Percentiles rank a stretch among this genome's conserved stretches.
Evolutionary conservation across 1,139 yeast genomes (phyloP).

Genomic region (Candida mesenterica): DNA sequence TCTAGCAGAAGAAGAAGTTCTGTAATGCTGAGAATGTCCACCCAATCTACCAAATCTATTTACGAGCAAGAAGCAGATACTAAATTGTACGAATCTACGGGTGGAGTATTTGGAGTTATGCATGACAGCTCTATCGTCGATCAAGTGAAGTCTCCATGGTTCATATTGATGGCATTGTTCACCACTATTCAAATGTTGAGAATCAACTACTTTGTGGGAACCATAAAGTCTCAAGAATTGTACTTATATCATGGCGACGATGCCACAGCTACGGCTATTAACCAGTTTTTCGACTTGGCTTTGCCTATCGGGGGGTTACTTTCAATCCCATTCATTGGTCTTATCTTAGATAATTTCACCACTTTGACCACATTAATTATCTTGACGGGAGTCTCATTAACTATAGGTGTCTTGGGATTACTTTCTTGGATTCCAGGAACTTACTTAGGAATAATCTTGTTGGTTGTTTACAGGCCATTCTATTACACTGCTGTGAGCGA

Average conservation of each 20-base stretch:
- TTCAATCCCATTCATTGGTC: conserved; percentile 84
- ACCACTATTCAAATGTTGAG: conserved; percentile 87
- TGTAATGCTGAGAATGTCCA: conserved; percentile 34
- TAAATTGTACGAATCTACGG: conserved; percentile 51
- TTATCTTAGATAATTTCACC: conserved; percentile 71
- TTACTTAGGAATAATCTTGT: conserved; percentile 59
- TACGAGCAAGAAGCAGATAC: conserved; percentile 66
- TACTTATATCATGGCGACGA: conserved; percentile 56
- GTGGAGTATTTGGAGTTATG: conserved; percentile 83
- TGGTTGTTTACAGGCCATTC: conserved; percentile 88
- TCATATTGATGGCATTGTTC: conserved; percentile 68
- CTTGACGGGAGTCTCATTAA: conserved; percentile 52
- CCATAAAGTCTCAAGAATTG: conserved; percentile 74
- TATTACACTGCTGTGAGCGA: conserved; percentile 92
- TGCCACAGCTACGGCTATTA: conserved; percentile 54
- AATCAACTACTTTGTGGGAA: conserved; percentile 88
- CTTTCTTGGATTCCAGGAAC: conserved; percentile 52
- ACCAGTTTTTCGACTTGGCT: conserved; percentile 78
- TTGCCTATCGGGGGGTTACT: conserved; percentile 84
- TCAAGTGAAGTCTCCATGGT: conserved; percentile 79
- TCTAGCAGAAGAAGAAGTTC: conserved; percentile 37
- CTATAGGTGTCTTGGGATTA: conserved; percentile 69
- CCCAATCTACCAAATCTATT: conserved; percentile 48
- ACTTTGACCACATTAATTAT: conserved; percentile 58
- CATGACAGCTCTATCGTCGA: conserved; percentile 62